These are phyloP conservation scores for Yarrowia keelungensis DNA, from an alignment of 805 yeast genomes.

Conservation along the genomic window DNA sequence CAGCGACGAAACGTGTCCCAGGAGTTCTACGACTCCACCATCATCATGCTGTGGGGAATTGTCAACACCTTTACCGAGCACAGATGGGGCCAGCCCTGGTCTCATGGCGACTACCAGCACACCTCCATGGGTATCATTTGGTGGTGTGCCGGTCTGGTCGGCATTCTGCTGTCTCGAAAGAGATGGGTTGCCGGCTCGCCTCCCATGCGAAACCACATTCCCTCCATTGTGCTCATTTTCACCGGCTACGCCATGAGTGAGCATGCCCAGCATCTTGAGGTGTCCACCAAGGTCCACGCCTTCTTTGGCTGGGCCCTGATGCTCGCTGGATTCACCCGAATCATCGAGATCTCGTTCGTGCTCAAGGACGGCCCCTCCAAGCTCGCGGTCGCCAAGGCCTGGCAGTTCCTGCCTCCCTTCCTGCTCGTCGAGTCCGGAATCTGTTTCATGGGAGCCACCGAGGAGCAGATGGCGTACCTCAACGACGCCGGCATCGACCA, in stretches of 20 bases:
- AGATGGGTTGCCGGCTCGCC: conserved; percentile 51
- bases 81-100: conserved; percentile 95
- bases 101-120: conserved; percentile 92
- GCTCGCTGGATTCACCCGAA: conserved; percentile 76
- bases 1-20: conserved; percentile 63
- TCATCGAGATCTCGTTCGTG: conserved; percentile 81
- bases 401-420: conserved; percentile 88
- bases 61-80: conserved; percentile 96
- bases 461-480: conserved; percentile 80
- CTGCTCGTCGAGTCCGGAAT: conserved; percentile 79
- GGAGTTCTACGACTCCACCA: conserved; percentile 80
- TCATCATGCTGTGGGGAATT: conserved; percentile 89
- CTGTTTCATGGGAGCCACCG: conserved; percentile 90
- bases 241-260: conserved; percentile 97
- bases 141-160: conserved; percentile 94
- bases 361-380: conserved; percentile 59
- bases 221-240: conserved; percentile 79
- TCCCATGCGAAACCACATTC: conserved; percentile 73
- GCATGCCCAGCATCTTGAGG: conserved; percentile 75
- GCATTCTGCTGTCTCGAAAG: conserved; percentile 74
- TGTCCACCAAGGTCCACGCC: conserved; percentile 86
- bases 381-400: conserved; percentile 57
- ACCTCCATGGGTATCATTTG: conserved; percentile 96
- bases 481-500: conserved; percentile 81
- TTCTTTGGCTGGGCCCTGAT: conserved; percentile 84